Base-by-base conservation (phyloP, 768 basidiomycete genomes). In the Termitomyces sp. region DNA sequence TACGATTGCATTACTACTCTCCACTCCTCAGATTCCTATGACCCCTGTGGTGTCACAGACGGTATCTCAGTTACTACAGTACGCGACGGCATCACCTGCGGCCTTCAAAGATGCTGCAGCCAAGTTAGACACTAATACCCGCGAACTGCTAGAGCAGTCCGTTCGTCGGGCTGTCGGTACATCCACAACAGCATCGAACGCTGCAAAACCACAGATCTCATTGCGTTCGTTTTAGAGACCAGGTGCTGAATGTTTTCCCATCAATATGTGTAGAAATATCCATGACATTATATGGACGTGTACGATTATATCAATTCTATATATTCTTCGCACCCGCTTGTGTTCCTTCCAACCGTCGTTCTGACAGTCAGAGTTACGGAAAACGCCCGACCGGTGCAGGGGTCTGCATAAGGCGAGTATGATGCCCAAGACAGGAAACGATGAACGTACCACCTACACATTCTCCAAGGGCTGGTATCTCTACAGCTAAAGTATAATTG, bases 21-120 rank as follows among this genome's bases (percentile, higher is more conserved):
- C 85, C 30, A 81, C 79, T 32, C 68, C 75, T 8, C 73, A 72
- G 54, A 65, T 67, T 12, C 66, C 78, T 0, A 68, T 79, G 3
- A 66, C 79, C 0, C 71, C 74, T 0, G 63, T 86, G 7, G 85
- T 85, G 51, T 64, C 77, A 0, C 80, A 84, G 57, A 83, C 84
- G 2, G 77, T 91, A 21, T 68, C 79, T 2, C 86, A 91, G 50
- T 69, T 97, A 1, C 70, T 98, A 28, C 70, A 76, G 2, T 86
- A 91, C 56, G 94, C 94, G 0, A 79, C 88, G 0, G 71, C 79
- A 0, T 82, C 85, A 3, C 89, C 95, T 0, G 67, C 73, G 4
- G 81, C 88, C 12, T 98, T 98, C 80, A 93, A 91, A 67, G 91
- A 93, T 44, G 91, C 89, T 1, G 87, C 90, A 2, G 78, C 74